A percentile compares a stretch with the other conserved stretches of the same genome.
Evolutionary conservation across 208 protist species (phyloP).

Genomic region (Leishmania martiniquensis): DNA sequence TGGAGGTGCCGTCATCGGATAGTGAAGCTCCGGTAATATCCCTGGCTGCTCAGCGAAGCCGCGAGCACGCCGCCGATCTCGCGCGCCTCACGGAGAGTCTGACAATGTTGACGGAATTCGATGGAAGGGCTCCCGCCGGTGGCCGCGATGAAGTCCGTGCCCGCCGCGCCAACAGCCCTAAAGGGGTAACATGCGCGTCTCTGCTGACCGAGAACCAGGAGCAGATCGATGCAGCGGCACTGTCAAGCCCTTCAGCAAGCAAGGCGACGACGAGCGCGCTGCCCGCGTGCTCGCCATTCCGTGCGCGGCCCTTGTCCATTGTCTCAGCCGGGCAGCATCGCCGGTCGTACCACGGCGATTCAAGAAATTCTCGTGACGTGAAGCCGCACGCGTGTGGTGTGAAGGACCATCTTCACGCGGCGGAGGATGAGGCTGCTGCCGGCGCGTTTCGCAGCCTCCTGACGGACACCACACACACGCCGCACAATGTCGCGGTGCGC

Average conservation of each 20-base stretch:
- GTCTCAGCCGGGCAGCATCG: constrained; percentile 1
- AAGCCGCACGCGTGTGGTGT: background rate
- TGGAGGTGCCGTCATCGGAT: background rate
- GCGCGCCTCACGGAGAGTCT: constrained; percentile 17
- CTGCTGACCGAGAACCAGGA: background rate
- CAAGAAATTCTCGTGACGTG: background rate
- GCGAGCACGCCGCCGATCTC: constrained; percentile 16
- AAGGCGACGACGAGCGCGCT: background rate
- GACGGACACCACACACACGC: constrained; percentile 32
- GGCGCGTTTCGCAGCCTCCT: constrained; percentile 29
- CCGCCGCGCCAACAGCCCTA: background rate
- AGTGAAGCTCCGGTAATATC: background rate
- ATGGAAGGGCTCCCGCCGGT: background rate
- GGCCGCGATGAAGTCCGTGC: background rate
- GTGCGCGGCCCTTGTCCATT: background rate
- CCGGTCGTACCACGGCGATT: background rate
- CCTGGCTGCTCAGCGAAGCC: constrained; percentile 10
- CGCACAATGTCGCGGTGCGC: constrained; percentile 41
- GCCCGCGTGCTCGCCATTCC: background rate
- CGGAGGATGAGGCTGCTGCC: background rate
- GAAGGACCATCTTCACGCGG: background rate
- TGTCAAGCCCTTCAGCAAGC: background rate
- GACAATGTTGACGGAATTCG: background rate
- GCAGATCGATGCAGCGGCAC: background rate
- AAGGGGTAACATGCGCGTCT: background rate